Evolutionary conservation across 768 basidiomycete genomes (phyloP).

Genomic region (Steccherinum ochraceum): DNA sequence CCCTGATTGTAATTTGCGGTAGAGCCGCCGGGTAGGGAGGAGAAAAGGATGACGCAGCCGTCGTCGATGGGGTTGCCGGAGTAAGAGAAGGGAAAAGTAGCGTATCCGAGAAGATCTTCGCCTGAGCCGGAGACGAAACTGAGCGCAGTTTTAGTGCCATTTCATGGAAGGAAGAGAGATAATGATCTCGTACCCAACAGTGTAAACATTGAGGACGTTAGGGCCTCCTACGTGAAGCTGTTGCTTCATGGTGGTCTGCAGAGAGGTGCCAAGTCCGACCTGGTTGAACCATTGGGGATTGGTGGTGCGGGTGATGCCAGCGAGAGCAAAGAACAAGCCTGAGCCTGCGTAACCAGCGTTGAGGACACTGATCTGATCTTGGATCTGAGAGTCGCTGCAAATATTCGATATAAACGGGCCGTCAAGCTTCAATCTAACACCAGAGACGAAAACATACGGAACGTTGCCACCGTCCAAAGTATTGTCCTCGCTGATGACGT

Average conservation of each 20-base stretch:
- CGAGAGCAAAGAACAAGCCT: constrained; percentile 36
- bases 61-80: constrained; percentile 36
- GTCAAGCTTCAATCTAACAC: not conserved
- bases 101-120: constrained; percentile 44
- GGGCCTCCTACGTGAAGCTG: constrained; percentile 35
- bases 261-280: constrained; percentile 26
- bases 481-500: constrained; percentile 36
- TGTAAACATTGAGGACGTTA: constrained; percentile 42
- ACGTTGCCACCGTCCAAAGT: constrained; percentile 34
- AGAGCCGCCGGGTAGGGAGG: constrained; percentile 33
- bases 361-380: constrained; percentile 35
- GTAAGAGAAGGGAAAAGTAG: constrained; percentile 46
- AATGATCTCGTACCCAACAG: constrained; percentile 36
- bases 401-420: not conserved
- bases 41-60: constrained; percentile 35
- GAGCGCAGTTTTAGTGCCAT: not conserved
- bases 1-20: constrained; percentile 31
- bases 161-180: no score
- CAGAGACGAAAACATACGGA: constrained; percentile 25
- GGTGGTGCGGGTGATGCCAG: constrained; percentile 34
- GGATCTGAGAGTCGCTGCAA: constrained; percentile 28
- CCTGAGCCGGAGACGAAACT: constrained; percentile 31
- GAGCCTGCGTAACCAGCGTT: constrained; percentile 33
- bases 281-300: constrained; percentile 44
- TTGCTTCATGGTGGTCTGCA: constrained; percentile 44